phyloP scores from a whole-genome alignment of 257 asterid species.

The Solanum rostratum region DNA sequence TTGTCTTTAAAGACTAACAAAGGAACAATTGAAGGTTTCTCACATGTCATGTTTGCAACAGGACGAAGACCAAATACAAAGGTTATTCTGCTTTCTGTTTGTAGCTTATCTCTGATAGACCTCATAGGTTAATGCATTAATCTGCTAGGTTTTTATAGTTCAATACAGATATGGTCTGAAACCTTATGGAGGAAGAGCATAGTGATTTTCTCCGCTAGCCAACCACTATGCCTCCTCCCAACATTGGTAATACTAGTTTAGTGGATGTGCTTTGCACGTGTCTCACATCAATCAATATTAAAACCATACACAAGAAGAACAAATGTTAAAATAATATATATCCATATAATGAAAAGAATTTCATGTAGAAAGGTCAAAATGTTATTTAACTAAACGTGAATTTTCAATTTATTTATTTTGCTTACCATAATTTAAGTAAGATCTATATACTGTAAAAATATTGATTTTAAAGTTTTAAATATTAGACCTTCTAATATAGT shows the following conservation, averaged over 20 bases:
- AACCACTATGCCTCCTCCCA: neutral
- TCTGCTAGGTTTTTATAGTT: neutral
- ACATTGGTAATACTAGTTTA: neutral
- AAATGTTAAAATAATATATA: no score
- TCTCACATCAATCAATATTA: no score
- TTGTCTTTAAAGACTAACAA: constrained; percentile 74
- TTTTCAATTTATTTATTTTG: no score
- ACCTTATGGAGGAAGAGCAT: neutral
- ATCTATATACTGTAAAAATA: no score
- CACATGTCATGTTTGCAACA: constrained; percentile 95
- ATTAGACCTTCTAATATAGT: no score
- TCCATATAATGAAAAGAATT: no score
- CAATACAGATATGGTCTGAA: neutral
- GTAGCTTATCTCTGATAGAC: neutral
- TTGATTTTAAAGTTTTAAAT: no score
- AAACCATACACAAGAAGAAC: no score
- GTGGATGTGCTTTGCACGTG: no score
- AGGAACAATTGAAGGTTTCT: constrained; percentile 78
- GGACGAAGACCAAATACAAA: constrained; percentile 80
- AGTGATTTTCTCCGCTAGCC: neutral
- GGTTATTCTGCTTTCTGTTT: constrained; percentile 20
- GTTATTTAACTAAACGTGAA: no score
- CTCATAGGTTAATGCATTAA: neutral
- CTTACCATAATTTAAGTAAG: no score
- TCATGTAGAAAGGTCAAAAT: no score